Evolutionary conservation across 2,329 filamentous ascomycete genomes (phyloP).

Genomic region (Calycina herbarum): DNA sequence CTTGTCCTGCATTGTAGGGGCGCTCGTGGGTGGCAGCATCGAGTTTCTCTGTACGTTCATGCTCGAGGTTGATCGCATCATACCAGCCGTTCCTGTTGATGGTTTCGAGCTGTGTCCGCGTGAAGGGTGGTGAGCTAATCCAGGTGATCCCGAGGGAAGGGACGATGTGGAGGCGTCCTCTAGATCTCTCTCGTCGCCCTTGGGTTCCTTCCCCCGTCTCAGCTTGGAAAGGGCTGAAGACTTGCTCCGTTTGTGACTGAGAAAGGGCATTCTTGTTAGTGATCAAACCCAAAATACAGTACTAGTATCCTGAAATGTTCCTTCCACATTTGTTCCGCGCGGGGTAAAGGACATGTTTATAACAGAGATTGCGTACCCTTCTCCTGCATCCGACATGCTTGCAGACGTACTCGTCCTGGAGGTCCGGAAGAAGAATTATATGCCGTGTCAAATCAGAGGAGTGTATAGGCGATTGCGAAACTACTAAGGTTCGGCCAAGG

Average conservation of each 20-base stretch:
- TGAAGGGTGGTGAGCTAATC: conserved; percentile 28
- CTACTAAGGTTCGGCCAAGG: neutral
- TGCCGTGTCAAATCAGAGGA: neutral
- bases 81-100: conserved; percentile 32
- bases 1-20: conserved; percentile 30
- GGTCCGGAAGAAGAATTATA: neutral
- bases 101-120: conserved; percentile 31
- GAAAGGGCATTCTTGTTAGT: conserved; percentile 18
- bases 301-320: too few species aligned
- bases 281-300: too few species aligned
- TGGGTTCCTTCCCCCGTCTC: conserved; percentile 44
- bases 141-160: conserved; percentile 32
- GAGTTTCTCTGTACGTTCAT: conserved; percentile 20
- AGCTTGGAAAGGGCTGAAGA: conserved; percentile 55
- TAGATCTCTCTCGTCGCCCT: conserved; percentile 35
- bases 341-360: neutral
- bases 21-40: conserved; percentile 18
- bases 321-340: neutral
- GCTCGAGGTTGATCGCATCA: conserved; percentile 34
- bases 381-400: neutral
- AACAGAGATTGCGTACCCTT: neutral
- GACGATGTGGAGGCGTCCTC: conserved; percentile 34
- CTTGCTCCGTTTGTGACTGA: conserved; percentile 51
- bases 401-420: neutral
- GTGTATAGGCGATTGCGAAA: neutral